A percentile compares a stretch with the other conserved stretches of the same genome.
Conservation (phyloP, 768 basidiomycete species). For the Termitomyces sp. region DNA sequence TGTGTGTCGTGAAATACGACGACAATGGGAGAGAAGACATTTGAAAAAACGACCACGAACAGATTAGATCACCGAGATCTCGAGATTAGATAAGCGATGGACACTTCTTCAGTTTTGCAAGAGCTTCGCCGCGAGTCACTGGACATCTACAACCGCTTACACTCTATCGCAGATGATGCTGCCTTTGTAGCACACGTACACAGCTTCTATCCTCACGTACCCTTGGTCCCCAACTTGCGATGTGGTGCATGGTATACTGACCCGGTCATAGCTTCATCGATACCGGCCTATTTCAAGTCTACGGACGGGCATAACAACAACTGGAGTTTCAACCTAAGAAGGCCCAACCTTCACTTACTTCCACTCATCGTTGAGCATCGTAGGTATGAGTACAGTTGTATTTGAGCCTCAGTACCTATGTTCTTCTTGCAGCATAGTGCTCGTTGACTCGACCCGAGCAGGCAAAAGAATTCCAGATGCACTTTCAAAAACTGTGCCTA, state of each 20-base stretch:
- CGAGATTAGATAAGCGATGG: constrained; percentile 15
- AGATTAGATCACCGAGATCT: constrained; percentile 7
- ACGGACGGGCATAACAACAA: constrained; percentile 84
- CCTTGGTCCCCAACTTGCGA: constrained; percentile 71
- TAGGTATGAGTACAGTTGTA: constrained; percentile 44
- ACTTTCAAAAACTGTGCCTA: constrained; percentile 87
- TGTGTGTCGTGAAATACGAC: constrained; percentile 9
- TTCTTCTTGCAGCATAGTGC: constrained; percentile 50
- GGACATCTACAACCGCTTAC: constrained; percentile 83
- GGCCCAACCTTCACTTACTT: constrained; percentile 81
- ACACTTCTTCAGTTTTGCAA: constrained; percentile 27
- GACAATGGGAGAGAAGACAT: constrained; percentile 1
- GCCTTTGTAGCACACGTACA: constrained; percentile 47
- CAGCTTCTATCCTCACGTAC: constrained; percentile 33
- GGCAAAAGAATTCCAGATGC: constrained; percentile 96
- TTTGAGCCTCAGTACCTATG: not conserved
- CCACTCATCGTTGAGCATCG: constrained; percentile 43
- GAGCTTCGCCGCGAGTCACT: constrained; percentile 63
- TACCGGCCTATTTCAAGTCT: constrained; percentile 84
- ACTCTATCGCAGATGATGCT: constrained; percentile 79
- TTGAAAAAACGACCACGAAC: constrained; percentile 1
- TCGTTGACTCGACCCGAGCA: constrained; percentile 90
- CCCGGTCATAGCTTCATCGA: constrained; percentile 42
- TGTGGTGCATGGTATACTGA: constrained; percentile 95
- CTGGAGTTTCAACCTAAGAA: constrained; percentile 80